Evolutionary conservation across 208 protist species (phyloP), one percentile per base, ranked within the genome.

Genomic region (Entamoeba moshkovskii): DNA sequence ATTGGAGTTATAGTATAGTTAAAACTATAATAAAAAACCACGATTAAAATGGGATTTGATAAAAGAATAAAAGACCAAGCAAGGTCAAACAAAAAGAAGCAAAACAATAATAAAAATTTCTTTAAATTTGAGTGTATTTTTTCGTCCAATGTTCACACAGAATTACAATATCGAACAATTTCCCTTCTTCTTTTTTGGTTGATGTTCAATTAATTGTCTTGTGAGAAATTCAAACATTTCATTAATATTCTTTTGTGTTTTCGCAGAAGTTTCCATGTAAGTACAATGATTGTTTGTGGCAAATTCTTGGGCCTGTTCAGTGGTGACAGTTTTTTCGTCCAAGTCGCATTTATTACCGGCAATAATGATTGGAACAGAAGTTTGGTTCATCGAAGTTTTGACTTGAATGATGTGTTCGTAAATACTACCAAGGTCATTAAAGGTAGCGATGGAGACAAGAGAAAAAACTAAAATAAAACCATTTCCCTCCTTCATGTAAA

Each of bases 271-370:
- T 38, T 73, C 59, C 59, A 73, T 73, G 22, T n/a, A 73, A 38
- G 6, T 8, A 38, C 59, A 73, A 38, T 29, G 6, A 2, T 73
- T 25, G 0, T 73, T 38, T 11, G 11, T 2, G 11, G 59, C 59
- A 45, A 94, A 66, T 42, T 94, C 46, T 45, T 66, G 16, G 38
- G 22, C 94, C 2, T 94, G 52, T 46, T 95, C 73, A 25, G 1
- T 46, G 3, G 45, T 2, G 0, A 95, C 94, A 25, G 11, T 48
- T 45, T 46, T 45, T 25, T 91, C 46, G 6, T 25, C 45, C 5
- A 95, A n/a, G 95, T 95, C 95, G 4, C 91, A 93, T 49, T 95
- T 95, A 66, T 95, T 95, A n/a, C 66, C 95, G 16, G 66, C 94
- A 73, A 95, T 3, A 29, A 95, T 49, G 11, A 95, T 95, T 22